Percentiles rank a stretch among this genome's conserved stretches.
phyloP scores from a whole-genome alignment of 257 asterid species.

The Nicotiana attenuata region DNA sequence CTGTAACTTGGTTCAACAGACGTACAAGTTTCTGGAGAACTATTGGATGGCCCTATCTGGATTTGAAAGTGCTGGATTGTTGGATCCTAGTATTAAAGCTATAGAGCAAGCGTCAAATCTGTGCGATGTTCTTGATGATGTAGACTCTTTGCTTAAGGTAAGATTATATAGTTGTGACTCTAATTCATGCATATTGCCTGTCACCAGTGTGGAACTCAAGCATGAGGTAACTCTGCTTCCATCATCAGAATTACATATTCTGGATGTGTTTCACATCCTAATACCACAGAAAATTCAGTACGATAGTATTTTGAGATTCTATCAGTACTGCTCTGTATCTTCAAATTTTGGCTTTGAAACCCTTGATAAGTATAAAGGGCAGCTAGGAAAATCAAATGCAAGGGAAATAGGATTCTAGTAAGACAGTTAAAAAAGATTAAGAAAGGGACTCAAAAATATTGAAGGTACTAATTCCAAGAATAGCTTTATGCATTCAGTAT shows the following conservation, averaged over 20 bases:
- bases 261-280: neutral
- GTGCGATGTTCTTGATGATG: constrained; percentile 59
- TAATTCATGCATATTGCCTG: too few relatives aligned
- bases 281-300: neutral
- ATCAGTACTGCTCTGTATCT: neutral
- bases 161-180: constrained; percentile 12
- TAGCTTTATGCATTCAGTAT: neutral
- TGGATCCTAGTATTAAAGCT: constrained; percentile 80
- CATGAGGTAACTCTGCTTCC: too few relatives aligned
- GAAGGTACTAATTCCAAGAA: neutral
- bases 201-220: too few relatives aligned
- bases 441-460: neutral
- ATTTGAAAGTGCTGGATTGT: constrained; percentile 85
- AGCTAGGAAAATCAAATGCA: neutral
- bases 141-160: constrained; percentile 58
- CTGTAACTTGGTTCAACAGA: constrained; percentile 30
- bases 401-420: neutral
- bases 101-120: constrained; percentile 56
- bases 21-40: constrained; percentile 73
- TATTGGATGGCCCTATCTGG: constrained; percentile 88
- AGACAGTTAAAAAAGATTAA: neutral
- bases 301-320: neutral
- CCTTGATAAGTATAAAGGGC: neutral
- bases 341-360: neutral
- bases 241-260: neutral